Base-by-base conservation (phyloP, 2,329 filamentous ascomycete species). In the Pseudogymnoascus sp. region DNA sequence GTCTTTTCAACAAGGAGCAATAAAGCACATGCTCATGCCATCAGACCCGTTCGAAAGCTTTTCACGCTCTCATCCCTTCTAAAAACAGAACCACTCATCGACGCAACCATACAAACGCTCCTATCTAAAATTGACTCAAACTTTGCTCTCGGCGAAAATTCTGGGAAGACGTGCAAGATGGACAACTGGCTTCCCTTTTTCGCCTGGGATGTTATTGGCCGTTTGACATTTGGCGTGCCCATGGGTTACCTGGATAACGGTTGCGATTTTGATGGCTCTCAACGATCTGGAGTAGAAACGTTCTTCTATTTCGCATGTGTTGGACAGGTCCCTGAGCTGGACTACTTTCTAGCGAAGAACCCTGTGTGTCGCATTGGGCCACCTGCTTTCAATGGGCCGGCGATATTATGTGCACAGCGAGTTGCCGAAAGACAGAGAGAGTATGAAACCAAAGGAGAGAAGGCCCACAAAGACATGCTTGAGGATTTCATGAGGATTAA, bases 131-230 rank as follows among this genome's bases (percentile, higher is more conserved):
- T 78, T 1, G 72, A 76, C n/a, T 67, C 68, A 2, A 63, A 69
- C 2, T 78, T 75, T 63, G 67, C 75, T 4, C 63, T 72, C 23
- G 69, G 60, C 2, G 29, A 64, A 0, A 70, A 72, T 29, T 44
- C 63, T 3, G 66, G 65, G 1, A 70, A 72, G 63, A 65, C 65
- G 1, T 77, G 73, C 61, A 69, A 77, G 17, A 68, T 80, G 9
- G 76, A 75, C 4, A 68, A 77, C 38, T 81, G 78, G 77, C 67
- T 79, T 10, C 37, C 69, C 9, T 79, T 65, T 42, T 77, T 73
- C 64, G 70, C 75, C 7, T 77, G 74, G 67, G 76, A 78, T 65
- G 72, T 77, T 1, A 73, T 78, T 64, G 72, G 73, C 13, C 70
- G 75, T 56, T 60, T 78, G n/a, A 75, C 73, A n/a, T 78, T 77